Evolutionary conservation across 2,329 filamentous ascomycete genomes (phyloP).

Genomic region (Chalaropsis ovoidea): DNA sequence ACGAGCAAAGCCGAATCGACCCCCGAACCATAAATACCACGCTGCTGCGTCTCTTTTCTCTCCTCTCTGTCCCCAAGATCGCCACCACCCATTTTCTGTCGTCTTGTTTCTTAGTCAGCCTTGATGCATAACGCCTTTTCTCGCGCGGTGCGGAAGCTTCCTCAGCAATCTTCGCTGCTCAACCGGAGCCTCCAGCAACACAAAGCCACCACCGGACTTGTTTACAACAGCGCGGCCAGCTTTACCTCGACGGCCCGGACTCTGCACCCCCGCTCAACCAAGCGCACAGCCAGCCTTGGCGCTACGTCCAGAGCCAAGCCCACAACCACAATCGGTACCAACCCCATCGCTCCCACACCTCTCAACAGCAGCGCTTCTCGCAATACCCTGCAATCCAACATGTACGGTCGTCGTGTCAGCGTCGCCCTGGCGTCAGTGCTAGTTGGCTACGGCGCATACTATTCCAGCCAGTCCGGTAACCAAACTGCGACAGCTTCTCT

Average conservation of each 20-base stretch:
- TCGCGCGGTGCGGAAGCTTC: slow-evolving; percentile 22
- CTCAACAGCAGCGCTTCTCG: slow-evolving; percentile 33
- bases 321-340: slow-evolving; percentile 22
- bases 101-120: neutral
- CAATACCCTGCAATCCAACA: slow-evolving; percentile 54
- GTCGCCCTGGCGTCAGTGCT: slow-evolving; percentile 58
- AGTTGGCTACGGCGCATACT: slow-evolving; percentile 66
- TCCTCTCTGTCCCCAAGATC: neutral
- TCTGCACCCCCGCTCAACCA: slow-evolving; percentile 22
- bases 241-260: neutral
- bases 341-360: slow-evolving; percentile 28
- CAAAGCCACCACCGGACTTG: slow-evolving; percentile 4
- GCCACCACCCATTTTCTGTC: neutral
- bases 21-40: neutral
- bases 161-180: slow-evolving; percentile 17
- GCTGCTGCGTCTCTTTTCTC: neutral
- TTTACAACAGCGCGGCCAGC: slow-evolving; percentile 12
- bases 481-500: slow-evolving; percentile 30
- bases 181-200: slow-evolving; percentile 6
- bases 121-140: slow-evolving; percentile 23
- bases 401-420: slow-evolving; percentile 62
- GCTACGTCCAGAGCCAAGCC: slow-evolving; percentile 20
- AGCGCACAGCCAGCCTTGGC: slow-evolving; percentile 26
- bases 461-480: slow-evolving; percentile 39
- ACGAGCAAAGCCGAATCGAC: neutral